Evolutionary conservation across 768 basidiomycete species (phyloP).

Genomic region (Auricularia cornea): DNA sequence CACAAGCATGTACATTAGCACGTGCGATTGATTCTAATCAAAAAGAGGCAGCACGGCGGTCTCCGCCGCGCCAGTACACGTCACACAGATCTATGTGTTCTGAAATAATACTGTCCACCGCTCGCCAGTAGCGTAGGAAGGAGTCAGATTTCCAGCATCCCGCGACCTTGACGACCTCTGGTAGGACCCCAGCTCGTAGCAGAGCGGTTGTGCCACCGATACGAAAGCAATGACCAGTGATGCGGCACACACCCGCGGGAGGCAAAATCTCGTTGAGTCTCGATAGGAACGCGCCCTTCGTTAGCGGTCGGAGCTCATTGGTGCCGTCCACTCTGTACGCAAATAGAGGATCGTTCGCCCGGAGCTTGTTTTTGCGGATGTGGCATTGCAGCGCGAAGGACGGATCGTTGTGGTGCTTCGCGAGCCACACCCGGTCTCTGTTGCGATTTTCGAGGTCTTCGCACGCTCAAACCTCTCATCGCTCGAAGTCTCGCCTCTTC

Average conservation of each 20-base stretch:
- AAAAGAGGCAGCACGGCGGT: conserved; percentile 25
- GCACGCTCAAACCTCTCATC: no score
- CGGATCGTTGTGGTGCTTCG: conserved; percentile 1
- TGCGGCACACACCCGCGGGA: conserved; percentile 20
- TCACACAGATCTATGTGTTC: conserved; percentile 30
- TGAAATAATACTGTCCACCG: no score
- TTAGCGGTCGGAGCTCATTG: conserved; percentile 25
- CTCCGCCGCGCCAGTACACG: conserved; percentile 29
- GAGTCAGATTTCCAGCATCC: no score
- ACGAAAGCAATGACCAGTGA: conserved; percentile 35
- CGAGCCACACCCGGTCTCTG: no score
- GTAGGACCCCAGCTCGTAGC: no score
- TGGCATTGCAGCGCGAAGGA: conserved; percentile 26
- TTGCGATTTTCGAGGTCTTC: no score
- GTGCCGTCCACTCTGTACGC: no score
- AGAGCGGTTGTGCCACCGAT: conserved; percentile 36
- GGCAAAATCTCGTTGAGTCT: conserved; percentile 24
- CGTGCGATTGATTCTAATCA: no score
- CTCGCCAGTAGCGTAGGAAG: no score
- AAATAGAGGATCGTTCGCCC: conserved; percentile 12
- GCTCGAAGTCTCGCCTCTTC: no score
- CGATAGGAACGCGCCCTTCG: conserved; percentile 17
- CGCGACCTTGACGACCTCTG: no score
- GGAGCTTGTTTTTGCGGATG: conserved; percentile 18
- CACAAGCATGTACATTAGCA: no score